phyloP scores from a whole-genome alignment of 768 basidiomycete genomes.

The Terana coerulea region DNA sequence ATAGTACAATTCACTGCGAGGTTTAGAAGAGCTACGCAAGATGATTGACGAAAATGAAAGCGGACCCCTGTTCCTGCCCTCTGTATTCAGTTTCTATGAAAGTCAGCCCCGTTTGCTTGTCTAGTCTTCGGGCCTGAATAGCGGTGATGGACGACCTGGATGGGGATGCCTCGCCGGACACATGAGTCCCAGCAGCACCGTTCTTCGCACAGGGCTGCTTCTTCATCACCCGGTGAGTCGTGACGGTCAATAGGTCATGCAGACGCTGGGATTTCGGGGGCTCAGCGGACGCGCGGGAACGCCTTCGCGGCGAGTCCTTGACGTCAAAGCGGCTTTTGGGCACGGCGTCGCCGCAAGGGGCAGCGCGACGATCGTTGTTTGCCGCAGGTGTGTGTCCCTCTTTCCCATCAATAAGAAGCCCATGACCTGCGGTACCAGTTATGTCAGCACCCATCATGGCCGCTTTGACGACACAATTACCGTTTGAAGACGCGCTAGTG shows the following conservation, averaged over 20 bases:
- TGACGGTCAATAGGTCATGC: not conserved
- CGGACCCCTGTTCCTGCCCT: not conserved
- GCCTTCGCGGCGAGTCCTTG: not conserved
- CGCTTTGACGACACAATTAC: conserved; percentile 2
- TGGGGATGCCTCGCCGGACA: no score
- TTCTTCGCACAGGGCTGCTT: no score
- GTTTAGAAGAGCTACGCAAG: not conserved
- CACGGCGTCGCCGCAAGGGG: not conserved
- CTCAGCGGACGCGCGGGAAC: not conserved
- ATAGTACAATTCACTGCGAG: not conserved
- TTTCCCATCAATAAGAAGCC: conserved; percentile 4
- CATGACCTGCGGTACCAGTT: not conserved
- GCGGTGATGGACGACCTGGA: not conserved
- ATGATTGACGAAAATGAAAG: conserved; percentile 4
- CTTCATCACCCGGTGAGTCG: no score
- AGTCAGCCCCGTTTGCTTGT: conserved; percentile 1
- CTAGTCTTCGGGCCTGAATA: conserved; percentile 1
- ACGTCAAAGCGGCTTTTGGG: not conserved
- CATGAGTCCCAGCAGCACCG: no score
- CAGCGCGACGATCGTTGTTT: conserved; percentile 2
- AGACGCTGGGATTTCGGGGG: not conserved
- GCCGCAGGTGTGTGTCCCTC: not conserved
- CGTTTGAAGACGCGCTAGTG: not conserved
- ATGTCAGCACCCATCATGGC: not conserved
- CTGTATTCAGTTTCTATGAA: conserved; percentile 3